A percentile compares a stretch with the other conserved stretches of the same genome.
Evolutionary conservation across 1,139 yeast species (phyloP).

Genomic region (Geotrichum cucujoidarum): DNA sequence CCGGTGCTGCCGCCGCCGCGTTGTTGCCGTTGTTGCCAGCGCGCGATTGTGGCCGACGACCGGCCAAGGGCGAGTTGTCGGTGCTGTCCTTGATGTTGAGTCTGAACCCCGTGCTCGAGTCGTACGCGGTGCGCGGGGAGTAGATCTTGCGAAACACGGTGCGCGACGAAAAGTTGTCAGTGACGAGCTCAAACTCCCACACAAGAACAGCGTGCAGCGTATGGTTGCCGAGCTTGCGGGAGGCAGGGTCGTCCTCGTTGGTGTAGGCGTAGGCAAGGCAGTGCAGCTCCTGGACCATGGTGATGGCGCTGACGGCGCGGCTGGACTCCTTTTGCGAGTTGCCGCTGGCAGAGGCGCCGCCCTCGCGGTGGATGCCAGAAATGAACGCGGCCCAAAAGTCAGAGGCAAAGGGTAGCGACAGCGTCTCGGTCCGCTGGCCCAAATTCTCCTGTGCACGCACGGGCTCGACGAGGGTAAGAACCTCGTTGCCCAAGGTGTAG

Average conservation of each 20-base stretch:
- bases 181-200: conserved; percentile 37
- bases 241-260: conserved; percentile 10
- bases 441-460: conserved; percentile 30
- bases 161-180: conserved; percentile 36
- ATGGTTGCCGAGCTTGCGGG: neutral
- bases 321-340: conserved; percentile 32
- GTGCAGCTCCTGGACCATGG: conserved; percentile 36
- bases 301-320: conserved; percentile 33
- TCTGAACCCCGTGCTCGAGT: conserved; percentile 3
- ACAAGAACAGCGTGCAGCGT: conserved; percentile 30
- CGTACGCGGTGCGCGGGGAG: conserved; percentile 6
- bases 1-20: neutral
- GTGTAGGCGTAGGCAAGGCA: conserved; percentile 21
- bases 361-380: conserved; percentile 31
- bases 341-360: conserved; percentile 24
- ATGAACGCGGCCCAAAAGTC: conserved; percentile 41
- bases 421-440: conserved; percentile 33
- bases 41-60: conserved; percentile 14
- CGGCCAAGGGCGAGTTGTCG: conserved; percentile 12
- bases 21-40: neutral
- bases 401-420: conserved; percentile 36
- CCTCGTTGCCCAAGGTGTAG: conserved; percentile 34
- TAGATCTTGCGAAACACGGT: conserved; percentile 32
- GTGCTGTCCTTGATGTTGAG: conserved; percentile 8
- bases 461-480: conserved; percentile 31